These are phyloP conservation scores for Alternaria solani DNA, from an alignment of 2,329 filamentous ascomycete species.

Conservation along the genomic window DNA sequence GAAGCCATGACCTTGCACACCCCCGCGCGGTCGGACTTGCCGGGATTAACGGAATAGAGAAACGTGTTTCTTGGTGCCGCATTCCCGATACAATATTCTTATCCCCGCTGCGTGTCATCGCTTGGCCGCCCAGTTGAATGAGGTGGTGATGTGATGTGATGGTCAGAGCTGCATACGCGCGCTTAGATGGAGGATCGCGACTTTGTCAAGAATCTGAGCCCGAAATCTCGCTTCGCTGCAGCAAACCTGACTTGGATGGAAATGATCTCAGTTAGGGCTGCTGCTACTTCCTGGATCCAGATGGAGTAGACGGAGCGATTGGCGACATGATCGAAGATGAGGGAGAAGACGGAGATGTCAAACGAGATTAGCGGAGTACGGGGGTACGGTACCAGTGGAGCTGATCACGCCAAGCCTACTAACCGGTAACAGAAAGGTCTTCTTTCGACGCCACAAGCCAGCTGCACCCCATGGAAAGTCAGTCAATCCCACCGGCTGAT, in stretches of 20 bases:
- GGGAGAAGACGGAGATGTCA: background rate
- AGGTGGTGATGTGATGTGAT: background rate
- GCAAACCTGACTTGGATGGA: constrained; percentile 1
- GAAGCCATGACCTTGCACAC: background rate
- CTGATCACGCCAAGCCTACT: constrained; percentile 3
- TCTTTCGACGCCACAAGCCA: background rate
- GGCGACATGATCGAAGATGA: constrained; percentile 5
- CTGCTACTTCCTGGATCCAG: background rate
- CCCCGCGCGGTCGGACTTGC: background rate
- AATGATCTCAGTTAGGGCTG: background rate
- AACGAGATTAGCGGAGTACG: background rate
- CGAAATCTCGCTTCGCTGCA: constrained; percentile 14
- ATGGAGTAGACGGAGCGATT: constrained; percentile 12
- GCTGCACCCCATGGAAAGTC: background rate
- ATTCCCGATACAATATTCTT: background rate
- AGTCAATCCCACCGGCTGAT: background rate
- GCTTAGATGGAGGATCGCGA: constrained; percentile 3
- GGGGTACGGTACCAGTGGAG: background rate
- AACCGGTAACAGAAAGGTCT: background rate
- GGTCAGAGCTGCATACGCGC: constrained; percentile 13
- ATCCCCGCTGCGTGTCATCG: constrained; percentile 1
- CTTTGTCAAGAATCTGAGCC: background rate
- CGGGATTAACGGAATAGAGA: background rate
- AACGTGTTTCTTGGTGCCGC: background rate
- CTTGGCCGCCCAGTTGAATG: constrained; percentile 1